Evolutionary conservation across 257 asterid genomes (phyloP).

Genomic region (Scutellaria minor): DNA sequence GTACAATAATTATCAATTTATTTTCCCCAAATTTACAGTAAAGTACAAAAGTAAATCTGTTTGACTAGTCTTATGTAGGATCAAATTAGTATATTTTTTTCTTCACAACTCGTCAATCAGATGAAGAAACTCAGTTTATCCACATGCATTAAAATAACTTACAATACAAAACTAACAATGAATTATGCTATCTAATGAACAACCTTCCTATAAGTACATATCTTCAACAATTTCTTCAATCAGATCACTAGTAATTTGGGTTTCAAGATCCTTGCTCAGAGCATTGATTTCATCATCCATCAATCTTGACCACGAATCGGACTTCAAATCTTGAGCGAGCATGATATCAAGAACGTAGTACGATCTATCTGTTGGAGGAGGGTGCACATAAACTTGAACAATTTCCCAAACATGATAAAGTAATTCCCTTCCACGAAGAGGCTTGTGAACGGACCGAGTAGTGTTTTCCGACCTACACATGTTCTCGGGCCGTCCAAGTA

Average conservation of each 20-base stretch:
- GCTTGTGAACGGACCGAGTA: conserved; percentile 42
- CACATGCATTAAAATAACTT: no score
- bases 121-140: no score
- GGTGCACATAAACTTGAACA: conserved; percentile 46
- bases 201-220: conserved; percentile 26
- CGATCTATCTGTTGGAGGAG: conserved; percentile 56
- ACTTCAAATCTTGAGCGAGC: conserved; percentile 66
- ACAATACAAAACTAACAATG: no score
- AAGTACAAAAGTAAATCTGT: no score
- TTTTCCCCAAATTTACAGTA: no score
- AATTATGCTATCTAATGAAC: not conserved
- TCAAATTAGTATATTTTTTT: no score
- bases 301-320: conserved; percentile 55
- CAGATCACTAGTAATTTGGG: conserved; percentile 57
- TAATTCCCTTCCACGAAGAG: conserved; percentile 72
- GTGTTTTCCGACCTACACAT: conserved; percentile 52
- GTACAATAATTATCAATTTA: no score
- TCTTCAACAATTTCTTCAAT: conserved; percentile 65
- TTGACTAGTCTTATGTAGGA: no score
- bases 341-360: conserved; percentile 57
- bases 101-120: no score
- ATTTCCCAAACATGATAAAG: conserved; percentile 62
- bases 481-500: conserved; percentile 51
- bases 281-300: conserved; percentile 63
- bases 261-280: conserved; percentile 67